These are phyloP conservation scores for Patellaria atrata DNA, from an alignment of 495 filamentous ascomycete species.

Conservation along the genomic window DNA sequence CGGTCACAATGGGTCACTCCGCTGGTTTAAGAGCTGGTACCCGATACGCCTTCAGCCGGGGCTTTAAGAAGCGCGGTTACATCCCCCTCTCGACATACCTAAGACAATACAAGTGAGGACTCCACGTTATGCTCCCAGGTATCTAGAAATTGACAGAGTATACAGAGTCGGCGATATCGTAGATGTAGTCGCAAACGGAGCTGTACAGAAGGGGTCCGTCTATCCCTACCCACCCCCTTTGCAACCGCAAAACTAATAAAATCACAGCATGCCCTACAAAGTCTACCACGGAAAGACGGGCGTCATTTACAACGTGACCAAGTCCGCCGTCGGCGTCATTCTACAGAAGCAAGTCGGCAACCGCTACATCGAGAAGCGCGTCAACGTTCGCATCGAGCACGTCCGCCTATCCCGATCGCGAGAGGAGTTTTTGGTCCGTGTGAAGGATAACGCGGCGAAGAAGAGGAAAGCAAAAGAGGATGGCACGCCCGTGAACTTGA, in stretches of 20 bases:
- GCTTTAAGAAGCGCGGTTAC: slow-evolving; percentile 84
- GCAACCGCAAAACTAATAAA: slow-evolving; percentile 12
- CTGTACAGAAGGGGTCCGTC: slow-evolving; percentile 92
- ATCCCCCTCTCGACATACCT: slow-evolving; percentile 87
- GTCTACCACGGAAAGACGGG: slow-evolving; percentile 98
- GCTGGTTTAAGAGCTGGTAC: slow-evolving; percentile 90
- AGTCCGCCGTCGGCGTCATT: slow-evolving; percentile 90
- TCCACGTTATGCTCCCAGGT: too few species aligned
- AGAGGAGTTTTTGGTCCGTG: slow-evolving; percentile 88
- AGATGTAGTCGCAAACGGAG: slow-evolving; percentile 92
- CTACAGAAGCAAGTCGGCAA: slow-evolving; percentile 84
- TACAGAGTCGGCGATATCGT: slow-evolving; percentile 90
- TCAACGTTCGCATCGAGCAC: slow-evolving; percentile 98
- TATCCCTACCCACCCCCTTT: slow-evolving; percentile 11
- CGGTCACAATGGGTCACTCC: slow-evolving; percentile 78
- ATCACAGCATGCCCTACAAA: slow-evolving; percentile 74
- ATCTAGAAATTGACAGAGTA: slow-evolving; percentile 17
- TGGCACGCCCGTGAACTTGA: slow-evolving; percentile 72
- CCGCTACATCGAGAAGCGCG: slow-evolving; percentile 98
- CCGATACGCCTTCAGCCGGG: slow-evolving; percentile 64
- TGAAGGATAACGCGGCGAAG: slow-evolving; percentile 87
- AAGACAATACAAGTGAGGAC: slow-evolving; percentile 60
- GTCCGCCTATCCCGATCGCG: slow-evolving; percentile 82
- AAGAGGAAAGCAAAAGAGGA: slow-evolving; percentile 84
- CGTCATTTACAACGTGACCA: slow-evolving; percentile 96